Evolutionary conservation across 2,329 filamentous ascomycete genomes (phyloP), one percentile per base, ranked within the genome.

Genomic region (Aspergillus luchuensis): DNA sequence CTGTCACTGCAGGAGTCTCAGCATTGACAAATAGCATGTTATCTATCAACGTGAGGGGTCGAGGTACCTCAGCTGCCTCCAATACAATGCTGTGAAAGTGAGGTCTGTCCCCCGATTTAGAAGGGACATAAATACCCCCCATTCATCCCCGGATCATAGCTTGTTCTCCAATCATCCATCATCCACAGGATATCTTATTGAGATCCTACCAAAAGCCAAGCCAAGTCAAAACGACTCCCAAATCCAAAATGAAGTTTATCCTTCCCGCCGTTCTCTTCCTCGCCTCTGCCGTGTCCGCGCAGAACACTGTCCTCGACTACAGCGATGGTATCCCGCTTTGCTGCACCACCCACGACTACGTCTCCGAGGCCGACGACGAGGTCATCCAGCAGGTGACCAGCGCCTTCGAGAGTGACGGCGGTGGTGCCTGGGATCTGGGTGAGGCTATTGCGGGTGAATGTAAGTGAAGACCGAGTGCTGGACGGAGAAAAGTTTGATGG

Each of bases 341-440:
- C 53, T 56, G 53, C 23, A 33, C 19, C 8, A 56, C 28, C 39
- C 41, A 43, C 28, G 53, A 56, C 53, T 33, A 47, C n/a, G 28
- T 56, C 41, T 43, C 41, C 25, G 53, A 56, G n/a, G 53, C 53
- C 1, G 39, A 17, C 1, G 53, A 56, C 23, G 53, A 47, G 15
- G 53, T 56, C 23, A 30, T 47, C n/a, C 39, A 45, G 15, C 53
- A 56, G 30, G 53, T 56, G 23, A 56, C 53, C 41, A 56, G 53
- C 5, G 53, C 53, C 4, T 56, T 56, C 13, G 53, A 45, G n/a
- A 38, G 53, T 3, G 53, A 25, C n/a, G 53, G 53, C 23, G 53
- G 53, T 7, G 53, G 53, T 33, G 39, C 53, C 10, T 56, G 53
- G 53, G 53, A 56, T 17, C 2, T 56, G 39, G 53, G 53, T 10